phyloP scores from a whole-genome alignment of 1,284 basidiomycete species.

The Coriolopsis trogii region DNA sequence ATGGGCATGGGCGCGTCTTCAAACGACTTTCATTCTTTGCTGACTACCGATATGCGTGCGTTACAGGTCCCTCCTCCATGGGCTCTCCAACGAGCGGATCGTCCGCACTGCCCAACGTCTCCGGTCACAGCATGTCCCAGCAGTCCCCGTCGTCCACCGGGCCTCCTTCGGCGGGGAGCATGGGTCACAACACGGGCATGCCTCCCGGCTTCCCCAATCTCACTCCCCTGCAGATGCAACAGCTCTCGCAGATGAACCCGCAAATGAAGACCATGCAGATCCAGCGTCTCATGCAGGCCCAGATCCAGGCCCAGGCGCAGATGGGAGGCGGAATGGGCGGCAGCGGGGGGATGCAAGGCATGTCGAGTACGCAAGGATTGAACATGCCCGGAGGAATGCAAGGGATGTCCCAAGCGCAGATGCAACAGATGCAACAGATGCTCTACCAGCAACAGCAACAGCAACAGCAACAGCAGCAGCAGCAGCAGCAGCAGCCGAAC shows the following conservation, averaged over 20 bases:
- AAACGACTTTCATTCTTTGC: background rate
- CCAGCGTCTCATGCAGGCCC: conserved; percentile 18
- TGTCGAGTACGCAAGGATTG: no score
- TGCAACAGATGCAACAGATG: no score
- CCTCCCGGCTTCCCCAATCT: conserved; percentile 14
- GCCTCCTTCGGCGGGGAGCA: conserved; percentile 9
- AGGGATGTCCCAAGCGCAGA: no score
- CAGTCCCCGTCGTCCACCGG: conserved; percentile 6
- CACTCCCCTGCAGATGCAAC: conserved; percentile 19
- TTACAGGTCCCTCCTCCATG: conserved; percentile 12
- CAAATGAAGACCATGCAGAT: conserved; percentile 22
- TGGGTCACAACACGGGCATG: background rate
- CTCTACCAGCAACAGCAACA: no score
- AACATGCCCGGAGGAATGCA: conserved; percentile 3
- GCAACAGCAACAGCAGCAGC: conserved; percentile 24
- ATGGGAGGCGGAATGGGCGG: conserved; percentile 4
- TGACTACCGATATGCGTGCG: conserved; percentile 1
- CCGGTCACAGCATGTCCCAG: conserved; percentile 17
- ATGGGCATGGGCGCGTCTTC: conserved; percentile 24
- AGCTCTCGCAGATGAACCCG: conserved; percentile 22
- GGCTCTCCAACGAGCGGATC: conserved; percentile 18
- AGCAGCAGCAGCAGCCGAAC: conserved; percentile 17
- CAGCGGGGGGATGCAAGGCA: conserved; percentile 11
- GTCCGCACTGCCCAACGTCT: conserved; percentile 19
- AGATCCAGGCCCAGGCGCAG: no score